Evolutionary conservation across 257 asterid species (phyloP).

Genomic region (Solanum okadae): DNA sequence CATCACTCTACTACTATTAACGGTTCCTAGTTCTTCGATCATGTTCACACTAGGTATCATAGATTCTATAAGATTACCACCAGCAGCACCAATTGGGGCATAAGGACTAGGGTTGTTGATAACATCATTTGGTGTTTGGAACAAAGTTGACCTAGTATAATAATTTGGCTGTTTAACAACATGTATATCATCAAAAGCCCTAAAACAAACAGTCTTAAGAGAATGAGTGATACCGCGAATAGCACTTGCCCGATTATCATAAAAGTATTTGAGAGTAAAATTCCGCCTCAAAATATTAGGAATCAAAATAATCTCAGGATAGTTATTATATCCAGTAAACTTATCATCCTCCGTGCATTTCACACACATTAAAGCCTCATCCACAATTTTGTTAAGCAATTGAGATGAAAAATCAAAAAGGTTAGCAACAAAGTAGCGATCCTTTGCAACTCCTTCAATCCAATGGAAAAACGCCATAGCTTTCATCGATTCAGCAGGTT

Average conservation of each 20-base stretch:
- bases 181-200: constrained; percentile 27
- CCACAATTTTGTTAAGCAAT: constrained; percentile 18
- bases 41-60: background rate
- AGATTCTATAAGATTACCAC: background rate
- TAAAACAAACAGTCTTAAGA: background rate
- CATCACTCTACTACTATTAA: background rate
- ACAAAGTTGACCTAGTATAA: background rate
- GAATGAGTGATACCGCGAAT: background rate
- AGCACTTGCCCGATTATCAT: background rate
- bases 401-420: constrained; percentile 20
- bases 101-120: background rate
- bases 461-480: constrained; percentile 52
- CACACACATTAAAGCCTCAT: constrained; percentile 38
- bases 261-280: background rate
- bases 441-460: constrained; percentile 28
- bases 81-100: background rate
- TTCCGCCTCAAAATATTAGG: background rate
- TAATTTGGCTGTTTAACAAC: background rate
- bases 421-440: constrained; percentile 9
- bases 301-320: background rate
- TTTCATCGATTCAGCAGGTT: constrained; percentile 37
- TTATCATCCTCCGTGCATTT: constrained; percentile 20
- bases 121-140: background rate
- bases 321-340: background rate
- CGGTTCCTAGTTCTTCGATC: background rate